A percentile compares a stretch with the other conserved stretches of the same genome.
Evolutionary conservation across 768 basidiomycete genomes (phyloP).

Genomic region (Tricholoma sp.): DNA sequence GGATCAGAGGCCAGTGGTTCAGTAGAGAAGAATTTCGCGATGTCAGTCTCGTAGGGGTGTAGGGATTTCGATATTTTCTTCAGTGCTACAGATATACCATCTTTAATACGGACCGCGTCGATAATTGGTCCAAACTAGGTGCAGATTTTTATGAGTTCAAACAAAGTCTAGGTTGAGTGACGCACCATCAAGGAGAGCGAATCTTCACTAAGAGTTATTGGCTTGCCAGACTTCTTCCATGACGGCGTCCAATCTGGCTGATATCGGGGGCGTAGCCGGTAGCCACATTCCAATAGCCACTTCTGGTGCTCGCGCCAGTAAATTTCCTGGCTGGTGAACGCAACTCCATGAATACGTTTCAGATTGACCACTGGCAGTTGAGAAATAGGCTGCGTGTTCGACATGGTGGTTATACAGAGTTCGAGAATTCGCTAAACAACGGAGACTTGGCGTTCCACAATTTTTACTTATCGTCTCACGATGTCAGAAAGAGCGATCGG

Average conservation of each 20-base stretch:
- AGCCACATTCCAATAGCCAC: slow-evolving; percentile 24
- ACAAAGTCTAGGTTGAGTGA: neutral
- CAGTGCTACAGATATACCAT: slow-evolving; percentile 21
- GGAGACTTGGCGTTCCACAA: neutral
- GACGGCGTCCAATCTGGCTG: slow-evolving; percentile 23
- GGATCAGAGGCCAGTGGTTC: slow-evolving; percentile 9
- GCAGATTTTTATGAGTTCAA: neutral
- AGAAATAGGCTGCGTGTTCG: neutral
- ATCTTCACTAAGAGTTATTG: neutral
- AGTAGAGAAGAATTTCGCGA: slow-evolving; percentile 17
- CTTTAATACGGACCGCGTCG: slow-evolving; percentile 22
- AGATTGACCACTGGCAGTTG: neutral
- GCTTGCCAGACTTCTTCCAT: slow-evolving; percentile 13
- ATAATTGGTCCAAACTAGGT: slow-evolving; percentile 12
- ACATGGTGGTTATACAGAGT: neutral
- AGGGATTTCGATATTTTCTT: slow-evolving; percentile 14
- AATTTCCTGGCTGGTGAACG: neutral
- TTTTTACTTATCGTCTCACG: neutral
- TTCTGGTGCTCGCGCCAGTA: slow-evolving; percentile 18
- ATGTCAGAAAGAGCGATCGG: neutral
- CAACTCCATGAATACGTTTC: neutral
- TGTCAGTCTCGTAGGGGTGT: slow-evolving; percentile 22
- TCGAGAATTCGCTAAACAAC: neutral
- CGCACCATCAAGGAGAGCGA: neutral
- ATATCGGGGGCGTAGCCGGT: slow-evolving; percentile 27